Conservation (phyloP, 495 filamentous ascomycete genomes). For the Neurospora terricola region DNA sequence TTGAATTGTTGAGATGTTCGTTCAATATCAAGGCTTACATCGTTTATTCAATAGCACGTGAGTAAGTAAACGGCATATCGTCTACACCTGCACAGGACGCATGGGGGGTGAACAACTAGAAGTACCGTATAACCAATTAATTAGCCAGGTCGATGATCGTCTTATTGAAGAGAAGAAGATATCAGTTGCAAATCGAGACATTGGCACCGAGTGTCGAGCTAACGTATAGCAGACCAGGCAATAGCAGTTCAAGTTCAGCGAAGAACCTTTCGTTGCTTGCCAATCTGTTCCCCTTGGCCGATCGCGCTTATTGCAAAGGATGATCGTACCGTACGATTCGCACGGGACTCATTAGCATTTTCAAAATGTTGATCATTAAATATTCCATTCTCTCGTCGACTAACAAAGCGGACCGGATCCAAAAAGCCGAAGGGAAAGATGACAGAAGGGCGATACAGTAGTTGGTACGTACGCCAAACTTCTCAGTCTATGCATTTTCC, state of each 20-base stretch:
- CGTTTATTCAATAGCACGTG: too few species aligned
- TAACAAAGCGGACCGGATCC: background rate
- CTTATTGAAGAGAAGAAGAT: too few species aligned
- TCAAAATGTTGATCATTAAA: background rate
- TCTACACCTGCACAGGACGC: background rate
- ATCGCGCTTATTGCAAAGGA: background rate
- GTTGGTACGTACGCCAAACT: background rate
- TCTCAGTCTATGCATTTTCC: slow-evolving; percentile 17
- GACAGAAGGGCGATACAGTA: background rate
- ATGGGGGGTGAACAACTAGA: background rate
- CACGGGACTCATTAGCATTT: background rate
- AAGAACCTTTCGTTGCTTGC: background rate
- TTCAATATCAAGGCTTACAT: too few species aligned
- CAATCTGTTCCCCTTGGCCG: background rate
- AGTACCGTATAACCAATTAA: background rate
- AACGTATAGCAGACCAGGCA: background rate
- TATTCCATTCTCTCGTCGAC: background rate
- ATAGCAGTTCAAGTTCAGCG: background rate
- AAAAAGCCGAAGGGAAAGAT: background rate
- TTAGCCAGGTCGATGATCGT: too few species aligned
- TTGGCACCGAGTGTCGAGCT: background rate
- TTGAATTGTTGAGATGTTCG: too few species aligned
- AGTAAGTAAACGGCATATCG: background rate
- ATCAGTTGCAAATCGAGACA: background rate
- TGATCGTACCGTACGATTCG: too few species aligned